Evolutionary conservation across 495 filamentous ascomycete species (phyloP).

Genomic region (Aspergillus heteromorphus): DNA sequence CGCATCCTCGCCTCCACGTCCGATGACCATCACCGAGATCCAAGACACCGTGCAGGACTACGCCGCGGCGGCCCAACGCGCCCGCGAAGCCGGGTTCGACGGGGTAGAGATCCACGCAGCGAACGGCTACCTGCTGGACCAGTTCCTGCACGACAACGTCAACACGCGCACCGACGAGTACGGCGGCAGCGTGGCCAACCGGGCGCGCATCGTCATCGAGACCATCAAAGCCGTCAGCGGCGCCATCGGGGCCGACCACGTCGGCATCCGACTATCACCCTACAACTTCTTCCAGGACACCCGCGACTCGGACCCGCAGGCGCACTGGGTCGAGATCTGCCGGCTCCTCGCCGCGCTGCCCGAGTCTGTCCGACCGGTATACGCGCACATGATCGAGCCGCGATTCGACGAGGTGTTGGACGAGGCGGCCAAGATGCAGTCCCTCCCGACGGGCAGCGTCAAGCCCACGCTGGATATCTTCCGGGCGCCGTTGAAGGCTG

Average conservation of each 20-base stretch:
- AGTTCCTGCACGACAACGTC: constrained; percentile 47
- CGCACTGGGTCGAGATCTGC: constrained; percentile 24
- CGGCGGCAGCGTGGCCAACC: constrained; percentile 48
- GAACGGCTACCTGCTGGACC: constrained; percentile 52
- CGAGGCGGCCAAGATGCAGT: constrained; percentile 32
- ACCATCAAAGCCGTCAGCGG: constrained; percentile 26
- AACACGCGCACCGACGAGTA: constrained; percentile 49
- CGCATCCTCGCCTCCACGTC: constrained; percentile 30
- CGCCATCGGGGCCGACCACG: constrained; percentile 25
- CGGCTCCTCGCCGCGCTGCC: constrained; percentile 24
- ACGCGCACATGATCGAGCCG: constrained; percentile 40
- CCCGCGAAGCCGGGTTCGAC: constrained; percentile 58
- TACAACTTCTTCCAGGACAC: constrained; percentile 47
- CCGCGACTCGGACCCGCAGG: constrained; percentile 26
- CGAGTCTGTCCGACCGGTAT: constrained; percentile 20
- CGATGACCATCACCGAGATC: constrained; percentile 42
- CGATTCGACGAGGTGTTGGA: constrained; percentile 44
- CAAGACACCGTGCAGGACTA: constrained; percentile 40
- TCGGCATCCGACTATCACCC: constrained; percentile 42
- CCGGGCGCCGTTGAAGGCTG: constrained; percentile 18
- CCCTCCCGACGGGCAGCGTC: constrained; percentile 18
- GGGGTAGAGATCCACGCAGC: constrained; percentile 52
- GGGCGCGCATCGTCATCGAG: constrained; percentile 42
- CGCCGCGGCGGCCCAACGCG: constrained; percentile 52
- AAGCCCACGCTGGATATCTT: constrained; percentile 20